phyloP scores from a whole-genome alignment of 306 rosid genomes.

The Elaeagnus macrophylla region DNA sequence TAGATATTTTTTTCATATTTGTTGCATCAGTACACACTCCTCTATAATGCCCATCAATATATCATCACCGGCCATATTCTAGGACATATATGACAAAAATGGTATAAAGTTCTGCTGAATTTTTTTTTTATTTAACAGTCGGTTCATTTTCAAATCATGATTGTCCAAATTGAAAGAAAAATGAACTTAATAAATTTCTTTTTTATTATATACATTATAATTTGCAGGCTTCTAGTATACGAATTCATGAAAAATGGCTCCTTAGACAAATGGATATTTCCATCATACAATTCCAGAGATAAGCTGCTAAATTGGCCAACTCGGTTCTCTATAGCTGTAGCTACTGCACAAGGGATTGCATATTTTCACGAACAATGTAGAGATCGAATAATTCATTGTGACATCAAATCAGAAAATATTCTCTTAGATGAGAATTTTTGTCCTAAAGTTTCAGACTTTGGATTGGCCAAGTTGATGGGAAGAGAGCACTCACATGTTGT shows the following conservation, averaged over 20 bases:
- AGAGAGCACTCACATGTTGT: constrained; percentile 93
- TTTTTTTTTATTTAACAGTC: too few species aligned
- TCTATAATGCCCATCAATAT: too few species aligned
- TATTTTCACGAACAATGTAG: constrained; percentile 94
- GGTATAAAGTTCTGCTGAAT: too few species aligned
- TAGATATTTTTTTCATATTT: too few species aligned
- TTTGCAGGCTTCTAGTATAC: constrained; percentile 76
- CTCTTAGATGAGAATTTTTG: constrained; percentile 70
- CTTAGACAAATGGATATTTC: constrained; percentile 85
- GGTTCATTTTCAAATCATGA: background rate
- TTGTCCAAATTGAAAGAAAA: background rate
- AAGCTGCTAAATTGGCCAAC: constrained; percentile 66
- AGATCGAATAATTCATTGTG: constrained; percentile 79
- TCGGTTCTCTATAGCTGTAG: constrained; percentile 58
- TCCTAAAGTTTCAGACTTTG: constrained; percentile 93
- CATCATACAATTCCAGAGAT: constrained; percentile 35
- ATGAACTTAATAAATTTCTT: background rate
- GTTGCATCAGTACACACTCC: too few species aligned
- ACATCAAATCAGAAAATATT: constrained; percentile 88
- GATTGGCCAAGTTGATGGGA: constrained; percentile 89
- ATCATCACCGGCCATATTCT: too few species aligned
- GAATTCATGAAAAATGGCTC: constrained; percentile 94
- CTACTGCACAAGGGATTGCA: constrained; percentile 83
- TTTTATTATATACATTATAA: background rate
- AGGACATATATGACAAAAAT: too few species aligned